Evolutionary conservation across 1,284 basidiomycete genomes (phyloP).

Genomic region (Meira nashicola): DNA sequence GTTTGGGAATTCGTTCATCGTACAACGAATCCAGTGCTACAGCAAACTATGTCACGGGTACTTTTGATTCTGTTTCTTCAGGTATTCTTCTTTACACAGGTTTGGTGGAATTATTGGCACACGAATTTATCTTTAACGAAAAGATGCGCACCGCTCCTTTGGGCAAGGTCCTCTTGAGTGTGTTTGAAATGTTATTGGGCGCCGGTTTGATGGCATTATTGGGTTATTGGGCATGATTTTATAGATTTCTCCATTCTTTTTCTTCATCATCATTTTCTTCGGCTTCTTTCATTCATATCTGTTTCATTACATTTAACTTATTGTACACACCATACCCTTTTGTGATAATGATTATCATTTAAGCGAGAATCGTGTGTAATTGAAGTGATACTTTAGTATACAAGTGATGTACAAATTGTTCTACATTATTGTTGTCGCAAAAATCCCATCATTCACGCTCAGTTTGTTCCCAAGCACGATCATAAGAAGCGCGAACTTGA

Average conservation of each 20-base stretch:
- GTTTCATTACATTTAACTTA: background rate
- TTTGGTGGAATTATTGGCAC: conserved; percentile 47
- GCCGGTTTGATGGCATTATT: conserved; percentile 56
- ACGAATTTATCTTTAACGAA: conserved; percentile 54
- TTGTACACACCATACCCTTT: background rate
- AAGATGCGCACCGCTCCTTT: conserved; percentile 50
- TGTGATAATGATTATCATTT: background rate
- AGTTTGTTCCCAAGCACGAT: background rate
- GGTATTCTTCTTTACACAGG: conserved; percentile 53
- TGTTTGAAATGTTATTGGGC: conserved; percentile 52
- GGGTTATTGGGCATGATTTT: conserved; percentile 48
- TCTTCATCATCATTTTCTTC: background rate
- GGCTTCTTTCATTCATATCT: background rate
- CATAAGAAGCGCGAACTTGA: background rate
- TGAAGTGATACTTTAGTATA: too few relatives aligned
- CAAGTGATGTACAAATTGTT: background rate
- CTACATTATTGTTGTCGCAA: background rate
- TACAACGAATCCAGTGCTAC: conserved; percentile 48
- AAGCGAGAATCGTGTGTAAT: too few relatives aligned
- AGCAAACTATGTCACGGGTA: conserved; percentile 47
- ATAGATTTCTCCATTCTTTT: background rate
- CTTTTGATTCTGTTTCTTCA: conserved; percentile 45
- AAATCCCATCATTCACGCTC: background rate
- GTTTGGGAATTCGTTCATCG: conserved; percentile 42
- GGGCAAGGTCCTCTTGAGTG: conserved; percentile 39